phyloP scores from a whole-genome alignment of 1,284 basidiomycete species.

The Schizopora paradoxa region DNA sequence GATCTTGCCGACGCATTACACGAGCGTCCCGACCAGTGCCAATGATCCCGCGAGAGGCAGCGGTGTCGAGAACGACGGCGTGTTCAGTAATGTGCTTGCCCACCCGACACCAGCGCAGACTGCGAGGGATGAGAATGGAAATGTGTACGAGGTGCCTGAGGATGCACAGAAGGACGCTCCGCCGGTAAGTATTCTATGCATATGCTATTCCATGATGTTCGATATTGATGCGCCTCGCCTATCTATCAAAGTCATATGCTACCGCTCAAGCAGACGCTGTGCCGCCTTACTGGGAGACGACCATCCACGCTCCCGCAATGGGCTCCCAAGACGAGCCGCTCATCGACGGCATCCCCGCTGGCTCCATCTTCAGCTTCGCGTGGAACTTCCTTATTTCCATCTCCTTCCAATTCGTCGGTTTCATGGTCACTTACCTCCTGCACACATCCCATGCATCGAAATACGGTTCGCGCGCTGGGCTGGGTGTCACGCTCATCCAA shows the following conservation, averaged over 20 bases:
- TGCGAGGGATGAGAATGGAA: conserved; percentile 51
- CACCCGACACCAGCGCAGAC: conserved; percentile 60
- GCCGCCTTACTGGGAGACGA: conserved; percentile 97
- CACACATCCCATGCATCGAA: conserved; percentile 95
- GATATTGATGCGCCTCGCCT: conserved; percentile 4
- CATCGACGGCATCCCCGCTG: conserved; percentile 71
- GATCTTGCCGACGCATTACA: conserved; percentile 72
- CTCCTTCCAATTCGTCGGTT: conserved; percentile 97
- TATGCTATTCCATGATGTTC: neutral
- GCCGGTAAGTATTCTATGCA: conserved; percentile 53
- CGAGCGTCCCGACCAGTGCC: conserved; percentile 45
- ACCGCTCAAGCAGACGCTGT: conserved; percentile 88
- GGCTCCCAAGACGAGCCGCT: conserved; percentile 59
- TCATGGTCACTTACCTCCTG: conserved; percentile 89
- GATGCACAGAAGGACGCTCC: conserved; percentile 78
- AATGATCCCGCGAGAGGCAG: conserved; percentile 49
- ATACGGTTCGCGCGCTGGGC: conserved; percentile 88
- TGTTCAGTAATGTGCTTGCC: conserved; percentile 93
- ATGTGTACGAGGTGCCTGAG: conserved; percentile 68
- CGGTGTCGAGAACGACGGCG: conserved; percentile 86
- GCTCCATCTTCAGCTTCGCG: conserved; percentile 63
- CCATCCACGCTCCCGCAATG: conserved; percentile 69
- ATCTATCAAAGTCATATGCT: conserved; percentile 65
- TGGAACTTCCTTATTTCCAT: conserved; percentile 84
- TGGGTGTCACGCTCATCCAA: conserved; percentile 93